Evolutionary conservation across 371 early-diverging fungal genomes (phyloP), one percentile per base, ranked within the genome.

Genomic region (Apophysomyces trapeziformis): DNA sequence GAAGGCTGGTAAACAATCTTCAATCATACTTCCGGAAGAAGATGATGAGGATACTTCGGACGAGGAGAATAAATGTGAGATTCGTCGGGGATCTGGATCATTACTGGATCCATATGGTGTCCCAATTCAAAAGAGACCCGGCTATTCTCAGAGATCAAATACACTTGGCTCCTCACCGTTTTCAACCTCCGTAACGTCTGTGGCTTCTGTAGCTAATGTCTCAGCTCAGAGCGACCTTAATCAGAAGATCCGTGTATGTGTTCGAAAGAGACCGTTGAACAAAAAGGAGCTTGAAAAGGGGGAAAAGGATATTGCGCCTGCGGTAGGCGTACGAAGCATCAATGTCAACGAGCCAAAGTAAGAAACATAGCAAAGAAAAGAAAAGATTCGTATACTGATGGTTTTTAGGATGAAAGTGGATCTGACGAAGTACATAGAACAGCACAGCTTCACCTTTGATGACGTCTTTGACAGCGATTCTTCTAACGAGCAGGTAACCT

Each of bases 391-490:
- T 26, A 26, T 26, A 26, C 32, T 26, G 32, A 26, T 26, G 32
- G 2, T 26, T 2, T 26, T 26, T 65, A 92, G 92, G 67, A 83
- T 90, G 11, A 96, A 96, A 67, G 89, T 98, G 44, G 99, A 99
- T 78, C 76, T 99, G 83, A 95, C 95, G 21, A 92, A 90, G 73
- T 99, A 93, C 71, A 92, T 95, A 45, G 99, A 98, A 67, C 90
- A 95, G 70, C 99, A 99, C 78, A 80, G 87, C 12, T 99, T 99
- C 75, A 81, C 85, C 0, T 99, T 99, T 87, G 99, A 99, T 80
- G 95, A 96, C 75, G 98, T 95, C 1, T 98, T 99, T 87, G 96
- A 94, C 61, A 80, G 85, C 13, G 78, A 87, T 63, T 80, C 88
- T 13, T 83, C 81, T 46, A 99, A 99, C 70, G 89, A 88, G 38